Evolutionary conservation across 768 basidiomycete species (phyloP), one percentile per base, ranked within the genome.

Genomic region (Wakefieldia striispora): DNA sequence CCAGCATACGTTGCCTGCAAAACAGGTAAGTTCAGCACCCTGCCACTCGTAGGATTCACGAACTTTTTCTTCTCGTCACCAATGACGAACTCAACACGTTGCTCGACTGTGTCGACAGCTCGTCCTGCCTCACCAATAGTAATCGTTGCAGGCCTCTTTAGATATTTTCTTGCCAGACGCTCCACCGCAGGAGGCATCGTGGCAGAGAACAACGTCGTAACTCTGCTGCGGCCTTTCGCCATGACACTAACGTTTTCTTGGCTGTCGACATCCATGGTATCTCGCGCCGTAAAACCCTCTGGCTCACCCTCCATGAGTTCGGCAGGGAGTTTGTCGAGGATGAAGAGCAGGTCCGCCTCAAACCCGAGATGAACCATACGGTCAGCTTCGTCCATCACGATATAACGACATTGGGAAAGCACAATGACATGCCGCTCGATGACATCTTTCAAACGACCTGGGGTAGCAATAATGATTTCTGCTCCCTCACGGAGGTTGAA

Each of bases 331-430:
- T 91, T 81, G 70, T 98, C 95, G 53, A 99, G 73, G 60, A 99
- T 98, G 68, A 91, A 97, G 21, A 88, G 92, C 40, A 99, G 72
- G 66, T 97, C 95, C 14, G 80, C 82, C 69, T 99, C 97, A 66
- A 99, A 99, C 14, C 97, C 97, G 26, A 98, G 83, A 63, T 95
- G 86, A 53, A 99, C 95, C 97, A 99, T 98, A 44, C 97, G 83
- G 68, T 99, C 97, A 14, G 97, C 97, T 76, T 99, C 97, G 67
- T 99, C 97, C 97, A 99, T 97, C 57, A 99, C 95, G 51, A 99
- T 86, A 64, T 99, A 98, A 2, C 92, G 91, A 69, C 97, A 98
- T 69, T 99, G 97, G 7, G 90, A 88, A 38, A 99, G 79, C 17
- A 99, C 97, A 37, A 99, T 78, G 40, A 98, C 92, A 67, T 89